These are phyloP conservation scores for Kernera saxatilis DNA, from an alignment of 345 rosid genomes.

Conservation along the genomic window DNA sequence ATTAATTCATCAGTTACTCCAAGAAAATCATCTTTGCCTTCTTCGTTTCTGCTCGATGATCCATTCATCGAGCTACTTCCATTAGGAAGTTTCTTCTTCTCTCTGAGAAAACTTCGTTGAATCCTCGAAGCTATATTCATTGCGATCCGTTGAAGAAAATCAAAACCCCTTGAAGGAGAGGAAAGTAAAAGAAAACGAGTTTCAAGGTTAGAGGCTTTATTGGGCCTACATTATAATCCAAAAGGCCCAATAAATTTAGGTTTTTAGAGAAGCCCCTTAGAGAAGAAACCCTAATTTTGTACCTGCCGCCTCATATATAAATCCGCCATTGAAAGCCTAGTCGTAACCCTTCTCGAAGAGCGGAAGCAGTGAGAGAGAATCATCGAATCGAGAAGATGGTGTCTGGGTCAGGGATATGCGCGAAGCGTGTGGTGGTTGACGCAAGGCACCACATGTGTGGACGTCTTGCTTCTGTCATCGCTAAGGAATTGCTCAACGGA, in stretches of 20 bases:
- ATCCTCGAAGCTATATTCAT: slow-evolving; percentile 62
- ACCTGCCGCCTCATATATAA: slow-evolving; percentile 11
- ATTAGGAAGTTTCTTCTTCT: slow-evolving; percentile 1
- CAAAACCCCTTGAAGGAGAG: too few species aligned
- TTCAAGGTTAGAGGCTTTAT: background rate
- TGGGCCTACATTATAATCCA: background rate
- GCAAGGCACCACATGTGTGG: slow-evolving; percentile 85
- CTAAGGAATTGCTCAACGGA: slow-evolving; percentile 83
- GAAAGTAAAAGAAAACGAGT: background rate
- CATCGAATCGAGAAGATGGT: slow-evolving; percentile 40
- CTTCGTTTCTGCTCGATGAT: background rate
- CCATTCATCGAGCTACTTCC: slow-evolving; percentile 1
- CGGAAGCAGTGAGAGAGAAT: background rate
- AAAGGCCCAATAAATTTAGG: slow-evolving; percentile 4
- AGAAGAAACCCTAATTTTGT: slow-evolving; percentile 9
- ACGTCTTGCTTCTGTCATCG: slow-evolving; percentile 55
- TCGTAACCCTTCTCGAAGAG: background rate
- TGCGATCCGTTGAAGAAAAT: background rate
- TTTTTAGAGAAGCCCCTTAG: background rate
- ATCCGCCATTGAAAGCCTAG: background rate
- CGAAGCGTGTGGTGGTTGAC: slow-evolving; percentile 69
- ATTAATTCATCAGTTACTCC: slow-evolving; percentile 66
- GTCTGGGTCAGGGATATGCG: slow-evolving; percentile 73
- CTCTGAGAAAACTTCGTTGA: slow-evolving; percentile 43
- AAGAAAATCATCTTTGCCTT: slow-evolving; percentile 34